These are phyloP conservation scores for Candida chauliodis DNA, from an alignment of 805 yeast genomes.

Conservation along the genomic window DNA sequence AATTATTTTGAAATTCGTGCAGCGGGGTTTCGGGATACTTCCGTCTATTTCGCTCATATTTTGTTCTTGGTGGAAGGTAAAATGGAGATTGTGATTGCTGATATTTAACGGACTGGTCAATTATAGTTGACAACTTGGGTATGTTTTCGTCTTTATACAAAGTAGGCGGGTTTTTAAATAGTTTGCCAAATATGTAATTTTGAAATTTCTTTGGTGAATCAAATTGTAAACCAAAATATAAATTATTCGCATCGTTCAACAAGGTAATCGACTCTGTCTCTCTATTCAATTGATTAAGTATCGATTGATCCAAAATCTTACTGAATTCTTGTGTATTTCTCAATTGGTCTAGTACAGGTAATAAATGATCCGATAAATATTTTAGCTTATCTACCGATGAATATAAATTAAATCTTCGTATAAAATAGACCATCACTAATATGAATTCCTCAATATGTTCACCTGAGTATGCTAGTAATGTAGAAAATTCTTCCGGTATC, in stretches of 20 bases:
- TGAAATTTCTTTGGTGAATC: constrained; percentile 9
- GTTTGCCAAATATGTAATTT: constrained; percentile 10
- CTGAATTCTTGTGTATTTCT: constrained; percentile 7
- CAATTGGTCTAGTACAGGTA: constrained; percentile 23
- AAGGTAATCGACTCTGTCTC: constrained; percentile 23
- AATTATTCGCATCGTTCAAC: constrained; percentile 13
- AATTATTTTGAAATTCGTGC: constrained; percentile 3
- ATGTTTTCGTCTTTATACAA: constrained; percentile 15
- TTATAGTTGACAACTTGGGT: constrained; percentile 19
- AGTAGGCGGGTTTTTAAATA: constrained; percentile 14
- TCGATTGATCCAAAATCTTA: constrained; percentile 13
- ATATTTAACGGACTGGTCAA: constrained; percentile 19
- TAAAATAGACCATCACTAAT: constrained; percentile 19
- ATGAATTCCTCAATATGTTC: constrained; percentile 3
- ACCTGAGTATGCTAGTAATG: constrained; percentile 5
- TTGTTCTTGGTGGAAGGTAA: constrained; percentile 26
- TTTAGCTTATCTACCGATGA: constrained; percentile 12
- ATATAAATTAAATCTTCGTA: constrained; percentile 20
- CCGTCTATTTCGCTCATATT: constrained; percentile 3
- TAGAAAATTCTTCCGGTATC: constrained; percentile 1
- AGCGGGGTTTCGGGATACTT: neutral
- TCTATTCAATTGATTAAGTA: constrained; percentile 17
- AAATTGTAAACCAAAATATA: constrained; percentile 11
- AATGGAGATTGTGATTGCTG: constrained; percentile 23
- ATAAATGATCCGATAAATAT: constrained; percentile 22